Base-by-base conservation (phyloP, 108 stramenopile species). In the Chaetoceros muelleri region DNA sequence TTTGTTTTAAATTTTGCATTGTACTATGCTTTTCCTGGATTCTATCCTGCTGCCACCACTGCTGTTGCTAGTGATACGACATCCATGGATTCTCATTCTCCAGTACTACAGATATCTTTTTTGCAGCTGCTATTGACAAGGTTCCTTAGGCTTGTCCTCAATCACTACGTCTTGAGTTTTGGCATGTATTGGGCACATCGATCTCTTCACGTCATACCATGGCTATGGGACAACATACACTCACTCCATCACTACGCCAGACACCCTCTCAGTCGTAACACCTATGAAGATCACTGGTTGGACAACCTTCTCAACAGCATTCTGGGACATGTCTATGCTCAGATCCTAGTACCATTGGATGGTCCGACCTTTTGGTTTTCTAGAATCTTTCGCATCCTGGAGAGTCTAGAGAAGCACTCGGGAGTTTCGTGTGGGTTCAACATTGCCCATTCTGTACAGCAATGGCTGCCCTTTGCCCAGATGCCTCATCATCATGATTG, bases 101-200 rank as follows among this genome's bases (percentile, higher is more conserved):
- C n/a, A n/a, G n/a, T n/a, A n/a, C n/a, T n/a, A n/a, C n/a, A n/a
- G n/a, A n/a, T n/a, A n/a, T n/a, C n/a, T n/a, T n/a, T n/a, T n/a
- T n/a, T n/a, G n/a, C n/a, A n/a, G n/a, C n/a, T n/a, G n/a, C n/a
- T n/a, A n/a, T n/a, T n/a, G 2, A 54, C 23, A 28, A 8, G 62
- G 18, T 23, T 65, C 24, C 23, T 25, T 2, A 30, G 55, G 25
- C 2, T 46, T n/a, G 3, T 53, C 2, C 28, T 57, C 22, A 56
- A 65, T 50, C 64, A 65, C 46, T 48, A 55, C 22, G 2, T 47
- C 2, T 25, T 65, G 45, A 44, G 34, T 28, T 65, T 65, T 57
- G 64, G 64, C 1, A 65, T 65, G 64, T 65, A 65, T 50, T 65
- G 64, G 64, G 25, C 45, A 16, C 64, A 65, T 31, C 53, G 64